Conservation (phyloP, 148 eudicot species). For the Drosera capensis region DNA sequence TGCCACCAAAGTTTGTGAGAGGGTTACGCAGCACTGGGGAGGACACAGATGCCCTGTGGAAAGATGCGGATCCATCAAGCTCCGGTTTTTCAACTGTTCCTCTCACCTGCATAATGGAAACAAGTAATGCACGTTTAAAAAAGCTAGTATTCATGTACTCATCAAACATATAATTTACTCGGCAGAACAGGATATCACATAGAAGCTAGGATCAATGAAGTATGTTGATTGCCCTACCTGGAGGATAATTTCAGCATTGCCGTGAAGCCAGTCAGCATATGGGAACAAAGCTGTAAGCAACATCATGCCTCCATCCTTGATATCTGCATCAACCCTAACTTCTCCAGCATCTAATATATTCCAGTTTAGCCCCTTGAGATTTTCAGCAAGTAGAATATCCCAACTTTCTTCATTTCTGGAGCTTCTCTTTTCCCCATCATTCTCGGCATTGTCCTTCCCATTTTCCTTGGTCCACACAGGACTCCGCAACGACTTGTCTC, state of each 20-base stretch:
- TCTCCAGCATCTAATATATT: slow-evolving; percentile 86
- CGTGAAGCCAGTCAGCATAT: slow-evolving; percentile 90
- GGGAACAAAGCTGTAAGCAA: slow-evolving; percentile 91
- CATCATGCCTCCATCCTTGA: slow-evolving; percentile 99
- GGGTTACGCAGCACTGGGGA: slow-evolving; percentile 95
- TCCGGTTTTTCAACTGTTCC: slow-evolving; percentile 99
- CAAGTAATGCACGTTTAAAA: slow-evolving; percentile 11
- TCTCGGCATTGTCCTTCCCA: slow-evolving; percentile 46
- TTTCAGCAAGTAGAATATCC: slow-evolving; percentile 86
- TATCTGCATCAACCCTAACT: slow-evolving; percentile 99
- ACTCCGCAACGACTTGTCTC: slow-evolving; percentile 59
- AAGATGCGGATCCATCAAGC: slow-evolving; percentile 93
- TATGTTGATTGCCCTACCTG: slow-evolving; percentile 47
- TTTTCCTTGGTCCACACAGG: slow-evolving; percentile 64
- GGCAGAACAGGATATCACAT: too few species aligned
- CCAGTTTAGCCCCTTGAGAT: slow-evolving; percentile 90
- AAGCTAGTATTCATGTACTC: neutral
- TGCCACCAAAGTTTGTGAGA: slow-evolving; percentile 83
- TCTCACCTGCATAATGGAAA: slow-evolving; percentile 50
- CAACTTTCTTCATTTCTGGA: slow-evolving; percentile 76
- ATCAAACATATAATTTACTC: neutral
- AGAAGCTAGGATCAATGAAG: too few species aligned
- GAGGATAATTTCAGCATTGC: slow-evolving; percentile 91
- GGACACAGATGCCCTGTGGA: slow-evolving; percentile 92
- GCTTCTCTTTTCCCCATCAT: slow-evolving; percentile 47